phyloP scores from a whole-genome alignment of 768 basidiomycete species.

The Polyporus arcularius region DNA sequence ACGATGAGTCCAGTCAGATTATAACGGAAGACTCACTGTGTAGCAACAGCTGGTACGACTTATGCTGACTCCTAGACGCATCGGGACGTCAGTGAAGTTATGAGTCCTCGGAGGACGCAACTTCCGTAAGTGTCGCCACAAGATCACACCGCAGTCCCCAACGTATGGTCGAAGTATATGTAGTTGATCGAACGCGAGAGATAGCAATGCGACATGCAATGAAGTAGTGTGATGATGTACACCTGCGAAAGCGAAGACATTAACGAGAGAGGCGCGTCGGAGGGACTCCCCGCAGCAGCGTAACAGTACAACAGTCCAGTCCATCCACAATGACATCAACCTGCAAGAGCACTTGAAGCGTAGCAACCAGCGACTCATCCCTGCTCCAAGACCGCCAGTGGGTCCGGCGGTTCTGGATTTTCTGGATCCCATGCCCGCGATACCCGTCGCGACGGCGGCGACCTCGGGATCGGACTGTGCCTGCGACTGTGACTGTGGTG shows the following conservation, averaged over 20 bases:
- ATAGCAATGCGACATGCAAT: neutral
- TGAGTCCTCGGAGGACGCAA: too few relatives aligned
- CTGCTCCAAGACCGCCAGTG: neutral
- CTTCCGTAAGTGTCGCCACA: too few relatives aligned
- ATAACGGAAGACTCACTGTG: too few relatives aligned
- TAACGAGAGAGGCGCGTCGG: neutral
- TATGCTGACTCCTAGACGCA: too few relatives aligned
- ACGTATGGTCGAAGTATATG: too few relatives aligned
- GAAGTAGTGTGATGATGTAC: neutral
- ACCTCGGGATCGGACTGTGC: neutral
- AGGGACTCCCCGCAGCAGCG: neutral
- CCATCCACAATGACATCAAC: neutral
- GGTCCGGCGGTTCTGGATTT: conserved; percentile 13
- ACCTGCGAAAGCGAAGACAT: neutral
- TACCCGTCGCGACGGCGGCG: neutral
- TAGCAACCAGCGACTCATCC: neutral
- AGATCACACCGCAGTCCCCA: too few relatives aligned
- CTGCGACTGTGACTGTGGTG: too few relatives aligned
- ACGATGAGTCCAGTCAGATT: too few relatives aligned
- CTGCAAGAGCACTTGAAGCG: too few relatives aligned
- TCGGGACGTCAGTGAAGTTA: too few relatives aligned
- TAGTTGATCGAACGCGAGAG: too few relatives aligned
- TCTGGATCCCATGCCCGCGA: conserved; percentile 4
- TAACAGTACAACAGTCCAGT: neutral
- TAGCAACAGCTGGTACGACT: too few relatives aligned